Conservation (phyloP, 495 filamentous ascomycete species). For the Aspergillus baeticus region DNA sequence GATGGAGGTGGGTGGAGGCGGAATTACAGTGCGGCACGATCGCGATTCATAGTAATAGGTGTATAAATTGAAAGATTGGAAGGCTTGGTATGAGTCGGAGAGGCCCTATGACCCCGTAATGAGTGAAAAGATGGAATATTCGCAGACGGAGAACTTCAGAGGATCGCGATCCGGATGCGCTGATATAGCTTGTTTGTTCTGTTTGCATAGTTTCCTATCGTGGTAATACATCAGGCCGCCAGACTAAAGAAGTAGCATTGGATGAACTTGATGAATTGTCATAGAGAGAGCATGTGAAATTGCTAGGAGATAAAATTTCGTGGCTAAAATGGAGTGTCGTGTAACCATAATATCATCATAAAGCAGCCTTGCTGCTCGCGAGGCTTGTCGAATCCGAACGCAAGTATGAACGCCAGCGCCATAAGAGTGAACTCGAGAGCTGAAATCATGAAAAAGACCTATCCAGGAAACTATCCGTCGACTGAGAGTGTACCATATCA, state of each 20-base stretch:
- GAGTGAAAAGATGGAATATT: not conserved
- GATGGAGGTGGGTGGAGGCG: not conserved
- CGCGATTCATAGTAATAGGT: not conserved
- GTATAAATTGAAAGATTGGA: too few species aligned
- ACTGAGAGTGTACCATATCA: constrained; percentile 23
- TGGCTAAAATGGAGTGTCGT: not conserved
- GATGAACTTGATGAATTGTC: not conserved
- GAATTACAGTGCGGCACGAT: too few species aligned
- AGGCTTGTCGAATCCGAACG: not conserved
- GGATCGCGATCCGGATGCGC: not conserved
- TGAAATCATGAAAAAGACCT: constrained; percentile 18
- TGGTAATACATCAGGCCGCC: not conserved
- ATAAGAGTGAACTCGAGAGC: not conserved
- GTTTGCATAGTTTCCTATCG: constrained; percentile 12
- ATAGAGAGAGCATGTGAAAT: not conserved
- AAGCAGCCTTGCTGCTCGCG: not conserved
- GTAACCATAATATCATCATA: not conserved
- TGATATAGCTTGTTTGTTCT: constrained; percentile 17
- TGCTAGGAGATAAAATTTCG: not conserved
- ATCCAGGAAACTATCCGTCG: constrained; percentile 22
- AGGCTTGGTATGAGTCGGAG: too few species aligned
- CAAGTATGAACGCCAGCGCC: not conserved
- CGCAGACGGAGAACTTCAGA: not conserved
- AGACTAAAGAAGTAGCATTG: too few species aligned
- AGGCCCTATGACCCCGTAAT: too few species aligned